Conservation (phyloP, 495 filamentous ascomycete species). For the Darksidea phi region DNA sequence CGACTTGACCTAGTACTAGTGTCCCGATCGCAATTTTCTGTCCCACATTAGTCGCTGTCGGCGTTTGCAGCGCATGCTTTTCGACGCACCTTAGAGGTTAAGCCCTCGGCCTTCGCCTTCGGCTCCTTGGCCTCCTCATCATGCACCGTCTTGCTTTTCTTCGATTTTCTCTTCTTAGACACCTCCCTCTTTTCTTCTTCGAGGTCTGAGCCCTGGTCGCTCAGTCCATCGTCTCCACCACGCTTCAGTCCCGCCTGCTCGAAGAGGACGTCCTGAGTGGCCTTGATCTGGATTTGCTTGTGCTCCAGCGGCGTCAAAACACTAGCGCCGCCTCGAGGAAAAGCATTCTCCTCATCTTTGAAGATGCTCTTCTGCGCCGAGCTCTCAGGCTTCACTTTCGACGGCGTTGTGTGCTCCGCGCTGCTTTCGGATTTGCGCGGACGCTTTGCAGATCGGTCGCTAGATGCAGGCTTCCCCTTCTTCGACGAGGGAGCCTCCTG, state of each 20-base stretch:
- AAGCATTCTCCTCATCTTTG: slow-evolving; percentile 79
- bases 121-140: slow-evolving; percentile 52
- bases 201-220: slow-evolving; percentile 54
- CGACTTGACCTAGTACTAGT: slow-evolving; percentile 81
- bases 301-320: slow-evolving; percentile 89
- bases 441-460: slow-evolving; percentile 32
- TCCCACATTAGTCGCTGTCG: slow-evolving; percentile 44
- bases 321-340: slow-evolving; percentile 89
- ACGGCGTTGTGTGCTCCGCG: slow-evolving; percentile 10
- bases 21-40: slow-evolving; percentile 80
- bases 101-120: slow-evolving; percentile 71
- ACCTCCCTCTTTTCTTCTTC: slow-evolving; percentile 42
- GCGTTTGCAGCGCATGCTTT: too few species aligned
- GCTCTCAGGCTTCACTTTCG: slow-evolving; percentile 15
- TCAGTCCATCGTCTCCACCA: slow-evolving; percentile 37
- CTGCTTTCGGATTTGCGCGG: slow-evolving; percentile 25
- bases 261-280: slow-evolving; percentile 87
- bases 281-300: slow-evolving; percentile 94
- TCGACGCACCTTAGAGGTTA: slow-evolving; percentile 78
- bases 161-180: slow-evolving; percentile 52
- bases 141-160: slow-evolving; percentile 36
- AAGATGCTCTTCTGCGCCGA: slow-evolving; percentile 46
- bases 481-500: neutral
- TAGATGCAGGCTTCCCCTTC: slow-evolving; percentile 11
- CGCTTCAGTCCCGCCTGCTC: slow-evolving; percentile 67